Evolutionary conservation across 768 basidiomycete species (phyloP).

Genomic region (Agrocybe chaxingu): DNA sequence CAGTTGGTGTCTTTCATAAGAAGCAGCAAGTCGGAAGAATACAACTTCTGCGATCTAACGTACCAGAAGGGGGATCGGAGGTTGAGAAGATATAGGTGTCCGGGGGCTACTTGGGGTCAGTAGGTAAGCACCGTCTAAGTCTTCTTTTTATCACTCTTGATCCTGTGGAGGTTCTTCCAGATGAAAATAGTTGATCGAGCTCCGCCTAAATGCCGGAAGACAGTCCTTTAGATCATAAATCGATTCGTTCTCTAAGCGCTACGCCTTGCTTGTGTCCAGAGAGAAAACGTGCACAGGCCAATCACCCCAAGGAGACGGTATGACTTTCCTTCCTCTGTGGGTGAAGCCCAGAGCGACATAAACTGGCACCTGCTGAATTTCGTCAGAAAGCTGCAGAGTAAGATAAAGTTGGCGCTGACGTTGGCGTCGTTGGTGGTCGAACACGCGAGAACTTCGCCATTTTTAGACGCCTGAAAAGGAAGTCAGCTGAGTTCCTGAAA

Average conservation of each 20-base stretch:
- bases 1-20: no score
- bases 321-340: slow-evolving; percentile 14
- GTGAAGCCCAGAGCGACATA: slow-evolving; percentile 18
- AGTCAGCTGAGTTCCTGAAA: background rate
- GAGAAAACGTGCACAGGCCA: slow-evolving; percentile 23
- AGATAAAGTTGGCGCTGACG: slow-evolving; percentile 6
- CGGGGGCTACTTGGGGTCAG: background rate
- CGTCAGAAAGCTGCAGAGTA: background rate
- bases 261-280: slow-evolving; percentile 11
- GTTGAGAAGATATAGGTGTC: background rate
- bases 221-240: background rate
- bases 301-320: slow-evolving; percentile 24
- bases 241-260: background rate
- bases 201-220: background rate
- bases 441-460: slow-evolving; percentile 14
- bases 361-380: slow-evolving; percentile 15
- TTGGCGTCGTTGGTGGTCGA: slow-evolving; percentile 19
- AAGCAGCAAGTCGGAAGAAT: slow-evolving; percentile 1
- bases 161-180: no score
- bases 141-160: background rate
- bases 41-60: background rate
- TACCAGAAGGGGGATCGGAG: background rate
- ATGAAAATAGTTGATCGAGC: no score
- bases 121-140: background rate
- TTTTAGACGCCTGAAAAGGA: slow-evolving; percentile 11